These are phyloP conservation scores for Phytopythium kandeliae DNA, from an alignment of 352 stramenopile species.

Conservation along the genomic window DNA sequence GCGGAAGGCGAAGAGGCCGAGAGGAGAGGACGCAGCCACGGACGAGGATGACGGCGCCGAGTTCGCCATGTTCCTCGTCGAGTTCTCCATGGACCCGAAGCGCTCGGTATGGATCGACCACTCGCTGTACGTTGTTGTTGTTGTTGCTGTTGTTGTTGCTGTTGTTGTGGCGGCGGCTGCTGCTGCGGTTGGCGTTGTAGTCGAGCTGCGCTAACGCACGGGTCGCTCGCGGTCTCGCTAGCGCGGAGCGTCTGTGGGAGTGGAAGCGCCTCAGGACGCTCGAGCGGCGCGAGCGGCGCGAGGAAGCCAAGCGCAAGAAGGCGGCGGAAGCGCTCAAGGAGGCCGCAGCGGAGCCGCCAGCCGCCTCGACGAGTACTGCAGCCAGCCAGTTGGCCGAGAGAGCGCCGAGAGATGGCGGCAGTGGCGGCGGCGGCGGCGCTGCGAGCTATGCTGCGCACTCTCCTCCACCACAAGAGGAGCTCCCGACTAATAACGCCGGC, in stretches of 20 bases:
- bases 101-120: conserved; percentile 65
- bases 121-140: conserved; percentile 35
- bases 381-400: background rate
- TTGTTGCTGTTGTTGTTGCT: too few relatives aligned
- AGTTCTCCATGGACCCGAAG: conserved; percentile 59
- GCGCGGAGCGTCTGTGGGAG: conserved; percentile 41
- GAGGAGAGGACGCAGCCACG: conserved; percentile 1
- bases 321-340: conserved; percentile 7
- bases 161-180: too few relatives aligned
- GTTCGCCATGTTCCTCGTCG: conserved; percentile 61
- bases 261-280: conserved; percentile 33
- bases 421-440: too few relatives aligned
- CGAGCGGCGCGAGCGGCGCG: conserved; percentile 15
- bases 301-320: conserved; percentile 9
- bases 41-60: conserved; percentile 23
- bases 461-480: background rate
- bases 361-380: too few relatives aligned
- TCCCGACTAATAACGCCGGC: background rate
- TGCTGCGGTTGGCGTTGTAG: too few relatives aligned
- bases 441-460: background rate
- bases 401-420: background rate
- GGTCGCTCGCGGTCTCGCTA: too few relatives aligned
- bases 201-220: too few relatives aligned
- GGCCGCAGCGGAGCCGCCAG: background rate
- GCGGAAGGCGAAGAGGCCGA: background rate